Conservation (phyloP, 2,329 filamentous ascomycete genomes). For the Pestalotiopsis sp. region DNA sequence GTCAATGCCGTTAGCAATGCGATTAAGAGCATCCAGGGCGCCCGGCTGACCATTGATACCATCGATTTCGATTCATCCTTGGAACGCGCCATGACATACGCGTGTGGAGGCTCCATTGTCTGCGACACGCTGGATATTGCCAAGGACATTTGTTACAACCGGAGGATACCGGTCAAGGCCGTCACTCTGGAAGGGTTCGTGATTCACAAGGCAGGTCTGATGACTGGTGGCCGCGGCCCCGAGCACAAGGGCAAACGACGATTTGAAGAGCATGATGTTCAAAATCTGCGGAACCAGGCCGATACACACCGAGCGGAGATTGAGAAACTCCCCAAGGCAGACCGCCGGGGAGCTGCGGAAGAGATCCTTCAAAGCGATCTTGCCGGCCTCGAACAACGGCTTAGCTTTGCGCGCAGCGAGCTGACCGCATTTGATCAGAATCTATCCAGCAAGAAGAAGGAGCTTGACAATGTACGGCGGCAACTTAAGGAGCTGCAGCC, state of each 20-base stretch:
- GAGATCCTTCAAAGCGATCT: conserved; percentile 81
- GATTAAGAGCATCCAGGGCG: conserved; percentile 84
- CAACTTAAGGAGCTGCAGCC: conserved; percentile 78
- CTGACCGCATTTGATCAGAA: conserved; percentile 80
- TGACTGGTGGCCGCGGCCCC: conserved; percentile 90
- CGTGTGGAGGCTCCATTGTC: conserved; percentile 92
- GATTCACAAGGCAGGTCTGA: conserved; percentile 93
- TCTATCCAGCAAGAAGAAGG: conserved; percentile 79
- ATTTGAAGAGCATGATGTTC: conserved; percentile 89
- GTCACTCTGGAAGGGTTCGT: conserved; percentile 95
- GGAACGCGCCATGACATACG: conserved; percentile 91
- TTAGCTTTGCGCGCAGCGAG: conserved; percentile 74
- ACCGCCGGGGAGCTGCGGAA: conserved; percentile 76
- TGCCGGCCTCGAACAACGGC: conserved; percentile 75
- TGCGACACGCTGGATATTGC: conserved; percentile 87
- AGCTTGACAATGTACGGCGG: conserved; percentile 72
- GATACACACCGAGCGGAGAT: conserved; percentile 79
- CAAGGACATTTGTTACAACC: conserved; percentile 86
- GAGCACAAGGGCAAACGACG: conserved; percentile 76
- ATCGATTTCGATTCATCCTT: conserved; percentile 90
- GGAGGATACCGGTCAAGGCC: conserved; percentile 85
- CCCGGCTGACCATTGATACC: conserved; percentile 89
- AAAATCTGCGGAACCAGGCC: conserved; percentile 77
- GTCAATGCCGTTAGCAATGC: conserved; percentile 89
- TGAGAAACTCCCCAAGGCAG: conserved; percentile 75